Evolutionary conservation across 225 moss, liverwort and hornwort species (phyloP), one percentile per base, ranked within the genome.

Genomic region (Asterella californica): DNA sequence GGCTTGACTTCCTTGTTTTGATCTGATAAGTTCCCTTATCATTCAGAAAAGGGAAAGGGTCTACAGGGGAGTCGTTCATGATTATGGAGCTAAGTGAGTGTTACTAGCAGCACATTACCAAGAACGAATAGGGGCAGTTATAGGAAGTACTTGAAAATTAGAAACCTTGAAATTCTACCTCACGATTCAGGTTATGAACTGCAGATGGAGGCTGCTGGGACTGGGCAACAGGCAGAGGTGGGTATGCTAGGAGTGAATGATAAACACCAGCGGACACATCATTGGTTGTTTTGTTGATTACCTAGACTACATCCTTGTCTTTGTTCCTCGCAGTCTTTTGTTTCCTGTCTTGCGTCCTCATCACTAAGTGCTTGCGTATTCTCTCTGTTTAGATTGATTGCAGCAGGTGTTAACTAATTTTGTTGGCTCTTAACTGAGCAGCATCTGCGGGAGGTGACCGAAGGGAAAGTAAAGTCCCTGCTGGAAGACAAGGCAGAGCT

Each of bases 151-250:
- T 11, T 10, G 68, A 21, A 46, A 42, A 1, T 46, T 46, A 27
- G 25, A 71, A 25, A 48, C 47, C 47, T 37, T n/a, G n/a, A 8
- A 22, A 71, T n/a, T 48, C n/a, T n/a, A 10, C 71, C 53, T 74
- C 15, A 74, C 53, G 32, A 33, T 30, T 53, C 18, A 32, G 52
- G 17, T 54, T 30, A 15, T 53, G 74, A 21, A 63, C 9, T 55
- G 80, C 80, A 84, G 86, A 86, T 86, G 83, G 86, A 86, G 67
- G 57, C 76, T 79, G 79, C 83, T 72, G 83, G 76, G 55, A 66
- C 54, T 81, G 81, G 83, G 36, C 50, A 83, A 47, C 75, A 86
- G 75, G 72, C 79, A 63, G 76, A 86, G 84, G 80, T 84, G 49
- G 19, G 83, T 83, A 38, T 77, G 18, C 55, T 75, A 19, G 19